Evolutionary conservation across 768 basidiomycete species (phyloP).

Genomic region (Pleurotus pulmonarius): DNA sequence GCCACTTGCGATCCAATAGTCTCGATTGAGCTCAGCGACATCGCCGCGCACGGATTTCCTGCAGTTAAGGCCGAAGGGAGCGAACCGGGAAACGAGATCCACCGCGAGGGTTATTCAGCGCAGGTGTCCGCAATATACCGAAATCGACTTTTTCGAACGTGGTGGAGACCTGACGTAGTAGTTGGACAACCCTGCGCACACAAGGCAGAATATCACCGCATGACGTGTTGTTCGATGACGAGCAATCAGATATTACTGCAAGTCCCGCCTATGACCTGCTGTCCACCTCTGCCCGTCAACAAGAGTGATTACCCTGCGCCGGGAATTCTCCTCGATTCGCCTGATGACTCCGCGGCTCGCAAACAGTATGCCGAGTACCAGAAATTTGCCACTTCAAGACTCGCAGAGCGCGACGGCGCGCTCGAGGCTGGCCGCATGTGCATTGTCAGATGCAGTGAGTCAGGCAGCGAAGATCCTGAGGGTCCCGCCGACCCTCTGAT

Average conservation of each 20-base stretch:
- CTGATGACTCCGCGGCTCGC: background rate
- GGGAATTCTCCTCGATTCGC: background rate
- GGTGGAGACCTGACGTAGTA: constrained; percentile 15
- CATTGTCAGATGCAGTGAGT: constrained; percentile 13
- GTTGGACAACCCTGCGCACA: constrained; percentile 14
- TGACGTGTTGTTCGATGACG: constrained; percentile 6
- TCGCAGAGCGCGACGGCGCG: constrained; percentile 8
- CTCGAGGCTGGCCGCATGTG: constrained; percentile 11
- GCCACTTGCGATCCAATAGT: background rate
- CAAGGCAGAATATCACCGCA: background rate
- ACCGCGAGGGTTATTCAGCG: constrained; percentile 11
- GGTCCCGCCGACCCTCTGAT: constrained; percentile 14
- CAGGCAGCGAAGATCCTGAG: constrained; percentile 7
- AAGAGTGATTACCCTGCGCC: background rate
- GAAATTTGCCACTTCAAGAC: background rate
- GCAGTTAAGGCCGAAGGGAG: constrained; percentile 3
- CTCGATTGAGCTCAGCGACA: constrained; percentile 12
- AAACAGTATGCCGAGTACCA: background rate
- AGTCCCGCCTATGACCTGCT: constrained; percentile 3
- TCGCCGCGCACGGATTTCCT: constrained; percentile 8
- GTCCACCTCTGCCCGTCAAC: background rate
- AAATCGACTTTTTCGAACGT: constrained; percentile 12
- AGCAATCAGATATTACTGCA: constrained; percentile 9
- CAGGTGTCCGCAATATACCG: constrained; percentile 8
- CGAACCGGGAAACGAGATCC: background rate